Evolutionary conservation across 306 rosid genomes (phyloP), one percentile per base, ranked within the genome.

Genomic region (Prunus armeniaca): DNA sequence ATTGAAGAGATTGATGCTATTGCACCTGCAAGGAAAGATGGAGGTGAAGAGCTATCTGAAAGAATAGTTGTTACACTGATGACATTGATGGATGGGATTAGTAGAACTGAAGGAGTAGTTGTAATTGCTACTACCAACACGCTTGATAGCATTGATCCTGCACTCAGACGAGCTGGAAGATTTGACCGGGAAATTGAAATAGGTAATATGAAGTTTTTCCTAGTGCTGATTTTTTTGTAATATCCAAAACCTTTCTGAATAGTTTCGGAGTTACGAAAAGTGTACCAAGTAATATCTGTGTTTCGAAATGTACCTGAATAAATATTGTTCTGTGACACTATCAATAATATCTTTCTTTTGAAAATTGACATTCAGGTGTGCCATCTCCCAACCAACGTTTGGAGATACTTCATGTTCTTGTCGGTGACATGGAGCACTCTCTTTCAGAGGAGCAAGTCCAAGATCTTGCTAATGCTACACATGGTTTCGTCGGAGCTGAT

Each of bases 401-500:
- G 49, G 93, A 91, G 77, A 91, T 91, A 80, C 80, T 93, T 84
- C 62, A 56, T 58, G 79, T 87, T 84, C 89, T 89, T 86, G 92
- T 93, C 30, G 5, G 83, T 87, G 92, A 84, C 75, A 85, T 86
- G 82, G 85, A 94, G 50, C 98, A 94, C 76, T 70, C 85, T 30
- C 95, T 94, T 77, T 85, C 82, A 19, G 87, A 82, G 17, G 38
- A 60, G 69, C 95, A 94, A 82, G 84, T 90, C 76, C 85, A 92
- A 81, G 85, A 94, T 65, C 95, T 92, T 79, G 93, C 91, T 74
- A 79, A 84, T 57, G 83, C 79, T 66, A 90, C 96, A 65, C 97
- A 94, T 84, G 97, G 97, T 62, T 94, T 92, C 76, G 95, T 94
- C 13, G 98, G 96, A 76, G 94, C 95, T 80, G 97, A 94, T 89